Percentiles rank a stretch among this genome's conserved stretches.
Evolutionary conservation across 1,284 basidiomycete species (phyloP).

Genomic region (Melampsora americana): DNA sequence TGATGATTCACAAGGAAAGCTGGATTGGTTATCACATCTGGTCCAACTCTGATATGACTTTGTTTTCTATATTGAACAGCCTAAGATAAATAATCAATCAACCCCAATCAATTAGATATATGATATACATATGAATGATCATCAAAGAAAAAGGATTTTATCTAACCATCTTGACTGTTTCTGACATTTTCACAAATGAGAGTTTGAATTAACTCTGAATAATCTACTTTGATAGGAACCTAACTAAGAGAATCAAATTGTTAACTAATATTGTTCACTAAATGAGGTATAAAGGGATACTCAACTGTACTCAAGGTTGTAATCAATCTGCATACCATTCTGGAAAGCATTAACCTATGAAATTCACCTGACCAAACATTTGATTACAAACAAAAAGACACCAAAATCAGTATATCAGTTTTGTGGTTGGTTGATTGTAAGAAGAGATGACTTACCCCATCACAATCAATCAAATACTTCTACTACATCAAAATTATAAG

Average conservation of each 20-base stretch:
- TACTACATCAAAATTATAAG: constrained; percentile 42
- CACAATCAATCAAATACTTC: constrained; percentile 52
- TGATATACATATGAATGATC: background rate
- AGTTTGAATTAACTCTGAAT: constrained; percentile 30
- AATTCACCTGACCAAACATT: constrained; percentile 48
- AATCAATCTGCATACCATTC: constrained; percentile 50
- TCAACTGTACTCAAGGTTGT: constrained; percentile 51
- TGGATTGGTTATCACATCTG: constrained; percentile 92
- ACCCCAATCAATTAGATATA: constrained; percentile 28
- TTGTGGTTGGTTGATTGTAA: no score
- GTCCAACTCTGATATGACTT: constrained; percentile 96
- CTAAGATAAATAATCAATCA: constrained; percentile 56
- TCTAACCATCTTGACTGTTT: constrained; percentile 87
- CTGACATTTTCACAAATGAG: constrained; percentile 95
- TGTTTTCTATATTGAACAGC: constrained; percentile 97
- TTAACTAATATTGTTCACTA: background rate
- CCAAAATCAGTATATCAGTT: no score
- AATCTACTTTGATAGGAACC: constrained; percentile 40
- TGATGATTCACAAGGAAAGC: constrained; percentile 88
- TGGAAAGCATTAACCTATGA: constrained; percentile 51
- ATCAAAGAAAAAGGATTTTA: background rate
- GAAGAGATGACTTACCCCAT: constrained; percentile 49
- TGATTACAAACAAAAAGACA: background rate
- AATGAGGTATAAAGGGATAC: background rate
- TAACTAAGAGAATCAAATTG: constrained; percentile 7